Conservation (phyloP, 2,329 filamentous ascomycete species). For the Fusarium cyanostomum region DNA sequence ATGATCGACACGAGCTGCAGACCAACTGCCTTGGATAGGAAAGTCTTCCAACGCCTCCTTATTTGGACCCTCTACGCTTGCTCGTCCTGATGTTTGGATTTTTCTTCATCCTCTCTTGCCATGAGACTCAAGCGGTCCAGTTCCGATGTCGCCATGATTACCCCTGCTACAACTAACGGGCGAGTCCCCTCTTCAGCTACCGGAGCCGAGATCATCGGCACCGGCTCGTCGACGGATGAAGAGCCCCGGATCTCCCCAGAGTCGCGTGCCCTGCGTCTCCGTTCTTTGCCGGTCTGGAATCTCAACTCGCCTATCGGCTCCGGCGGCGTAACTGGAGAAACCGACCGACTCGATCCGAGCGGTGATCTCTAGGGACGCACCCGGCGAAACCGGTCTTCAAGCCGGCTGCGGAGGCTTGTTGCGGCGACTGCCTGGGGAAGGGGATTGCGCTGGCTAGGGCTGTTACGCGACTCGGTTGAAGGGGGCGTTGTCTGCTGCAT, state of each 20-base stretch:
- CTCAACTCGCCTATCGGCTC: slow-evolving; percentile 11
- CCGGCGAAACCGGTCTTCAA: slow-evolving; percentile 38
- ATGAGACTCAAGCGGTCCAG: slow-evolving; percentile 46
- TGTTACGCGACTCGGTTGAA: slow-evolving; percentile 17
- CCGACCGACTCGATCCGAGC: slow-evolving; percentile 27
- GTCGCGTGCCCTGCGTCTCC: slow-evolving; percentile 46
- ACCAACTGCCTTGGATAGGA: slow-evolving; percentile 33
- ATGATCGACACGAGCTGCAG: slow-evolving; percentile 29
- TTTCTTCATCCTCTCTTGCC: slow-evolving; percentile 33
- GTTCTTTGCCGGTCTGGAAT: slow-evolving; percentile 41
- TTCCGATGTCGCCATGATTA: slow-evolving; percentile 44
- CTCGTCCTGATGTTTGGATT: neutral
- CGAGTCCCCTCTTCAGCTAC: slow-evolving; percentile 32
- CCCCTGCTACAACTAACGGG: slow-evolving; percentile 42
- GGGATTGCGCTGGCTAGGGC: slow-evolving; percentile 26
- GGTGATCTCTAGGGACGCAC: slow-evolving; percentile 40
- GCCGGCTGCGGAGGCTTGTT: slow-evolving; percentile 35
- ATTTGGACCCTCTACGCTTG: slow-evolving; percentile 2
- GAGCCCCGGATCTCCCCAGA: slow-evolving; percentile 39
- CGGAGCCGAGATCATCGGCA: slow-evolving; percentile 31
- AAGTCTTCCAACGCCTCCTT: slow-evolving; percentile 6
- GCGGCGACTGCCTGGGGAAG: slow-evolving; percentile 42
- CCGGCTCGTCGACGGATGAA: slow-evolving; percentile 35
- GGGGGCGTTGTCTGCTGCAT: slow-evolving; percentile 21
- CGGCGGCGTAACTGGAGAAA: slow-evolving; percentile 21